Evolutionary conservation across 2,329 filamentous ascomycete species (phyloP).

Genomic region (Monosporascus sp.): DNA sequence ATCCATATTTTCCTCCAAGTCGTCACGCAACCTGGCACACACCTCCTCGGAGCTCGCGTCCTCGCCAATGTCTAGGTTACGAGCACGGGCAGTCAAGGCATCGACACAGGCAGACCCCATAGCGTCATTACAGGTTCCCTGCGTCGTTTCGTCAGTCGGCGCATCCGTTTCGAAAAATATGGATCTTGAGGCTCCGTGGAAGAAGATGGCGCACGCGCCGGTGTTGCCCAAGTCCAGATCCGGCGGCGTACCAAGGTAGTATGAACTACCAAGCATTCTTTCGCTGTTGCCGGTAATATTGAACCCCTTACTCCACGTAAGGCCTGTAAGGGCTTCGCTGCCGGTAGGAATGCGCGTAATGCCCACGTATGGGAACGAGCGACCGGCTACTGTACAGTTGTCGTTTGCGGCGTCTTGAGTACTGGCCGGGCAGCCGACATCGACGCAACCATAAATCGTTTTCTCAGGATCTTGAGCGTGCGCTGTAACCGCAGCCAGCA

Average conservation of each 20-base stretch:
- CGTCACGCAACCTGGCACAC: slow-evolving; percentile 8
- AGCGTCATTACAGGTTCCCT: slow-evolving; percentile 17
- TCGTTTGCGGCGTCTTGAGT: slow-evolving; percentile 7
- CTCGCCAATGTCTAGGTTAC: slow-evolving; percentile 2
- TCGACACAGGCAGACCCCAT: slow-evolving; percentile 15
- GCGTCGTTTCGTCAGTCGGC: slow-evolving; percentile 1
- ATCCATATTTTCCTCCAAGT: slow-evolving; percentile 11
- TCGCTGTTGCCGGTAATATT: slow-evolving; percentile 2
- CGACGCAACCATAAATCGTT: slow-evolving; percentile 19
- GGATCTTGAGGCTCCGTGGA: slow-evolving; percentile 7
- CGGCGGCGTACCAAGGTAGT: slow-evolving; percentile 14
- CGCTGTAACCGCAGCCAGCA: slow-evolving; percentile 1
- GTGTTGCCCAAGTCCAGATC: slow-evolving; percentile 7
- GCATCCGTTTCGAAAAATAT: slow-evolving; percentile 6
- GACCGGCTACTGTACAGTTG: slow-evolving; percentile 16
- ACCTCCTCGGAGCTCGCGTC: neutral
- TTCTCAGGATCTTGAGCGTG: slow-evolving; percentile 12
- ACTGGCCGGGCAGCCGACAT: slow-evolving; percentile 14
- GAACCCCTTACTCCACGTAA: slow-evolving; percentile 19
- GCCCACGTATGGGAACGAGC: slow-evolving; percentile 14
- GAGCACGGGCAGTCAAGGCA: slow-evolving; percentile 11
- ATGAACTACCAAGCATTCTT: slow-evolving; percentile 11
- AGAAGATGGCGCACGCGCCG: slow-evolving; percentile 15
- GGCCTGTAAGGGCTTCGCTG: slow-evolving; percentile 6
- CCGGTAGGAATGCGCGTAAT: slow-evolving; percentile 9